phyloP scores from a whole-genome alignment of 768 basidiomycete genomes.

The Tricholoma hemisulphureum region DNA sequence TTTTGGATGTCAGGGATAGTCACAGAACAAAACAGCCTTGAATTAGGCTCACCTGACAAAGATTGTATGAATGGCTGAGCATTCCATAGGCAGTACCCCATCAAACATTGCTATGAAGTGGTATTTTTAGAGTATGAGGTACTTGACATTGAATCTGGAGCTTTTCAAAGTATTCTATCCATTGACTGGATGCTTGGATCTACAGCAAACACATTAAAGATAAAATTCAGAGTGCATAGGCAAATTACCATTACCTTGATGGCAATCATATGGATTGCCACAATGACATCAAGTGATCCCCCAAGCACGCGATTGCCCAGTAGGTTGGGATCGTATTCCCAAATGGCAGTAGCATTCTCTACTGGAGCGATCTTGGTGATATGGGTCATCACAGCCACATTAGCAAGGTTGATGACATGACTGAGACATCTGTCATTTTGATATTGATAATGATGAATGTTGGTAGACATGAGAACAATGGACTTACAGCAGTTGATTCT shows the following conservation, averaged over 20 bases:
- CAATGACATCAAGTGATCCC: conserved; percentile 16
- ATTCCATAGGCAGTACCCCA: conserved; percentile 1
- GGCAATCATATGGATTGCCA: conserved; percentile 24
- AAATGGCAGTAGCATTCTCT: conserved; percentile 27
- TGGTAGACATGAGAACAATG: not conserved
- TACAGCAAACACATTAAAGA: too few species aligned
- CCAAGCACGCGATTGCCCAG: conserved; percentile 17
- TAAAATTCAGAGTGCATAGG: too few species aligned
- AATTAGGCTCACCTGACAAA: not conserved
- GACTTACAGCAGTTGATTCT: conserved; percentile 21
- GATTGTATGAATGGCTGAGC: not conserved
- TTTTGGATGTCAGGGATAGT: too few species aligned
- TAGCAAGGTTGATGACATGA: conserved; percentile 16
- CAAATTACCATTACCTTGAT: too few species aligned
- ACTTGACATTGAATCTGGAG: conserved; percentile 15
- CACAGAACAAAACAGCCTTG: too few species aligned
- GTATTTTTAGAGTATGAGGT: conserved; percentile 15
- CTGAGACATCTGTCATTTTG: conserved; percentile 22
- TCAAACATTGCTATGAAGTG: conserved; percentile 17
- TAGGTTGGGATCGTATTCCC: conserved; percentile 31
- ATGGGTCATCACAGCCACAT: conserved; percentile 22
- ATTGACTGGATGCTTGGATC: conserved; percentile 10
- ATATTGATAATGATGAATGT: not conserved
- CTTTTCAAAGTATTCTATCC: conserved; percentile 20
- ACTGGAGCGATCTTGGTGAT: conserved; percentile 26